These are phyloP conservation scores for Chlamydomonas schloesseri DNA, from an alignment of 139 green algal genomes.

Conservation along the genomic window DNA sequence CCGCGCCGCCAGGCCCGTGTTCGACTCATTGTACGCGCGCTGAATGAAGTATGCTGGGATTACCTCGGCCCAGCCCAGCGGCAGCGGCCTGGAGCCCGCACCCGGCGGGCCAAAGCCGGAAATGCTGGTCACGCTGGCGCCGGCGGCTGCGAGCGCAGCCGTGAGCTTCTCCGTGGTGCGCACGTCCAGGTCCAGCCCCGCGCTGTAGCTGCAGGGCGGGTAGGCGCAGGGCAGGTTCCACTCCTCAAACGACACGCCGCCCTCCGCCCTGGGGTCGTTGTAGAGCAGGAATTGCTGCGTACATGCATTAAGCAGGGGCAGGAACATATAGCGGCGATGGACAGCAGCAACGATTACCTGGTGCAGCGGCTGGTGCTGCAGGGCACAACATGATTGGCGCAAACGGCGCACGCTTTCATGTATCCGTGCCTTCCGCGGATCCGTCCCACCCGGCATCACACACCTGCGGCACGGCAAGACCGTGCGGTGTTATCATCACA, in stretches of 20 bases:
- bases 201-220: slow-evolving; percentile 21
- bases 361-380: too few relatives aligned
- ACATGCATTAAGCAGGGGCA: too few relatives aligned
- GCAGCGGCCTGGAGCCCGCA: neutral
- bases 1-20: neutral
- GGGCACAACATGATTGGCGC: too few relatives aligned
- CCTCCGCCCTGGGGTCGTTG: neutral
- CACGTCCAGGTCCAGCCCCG: neutral
- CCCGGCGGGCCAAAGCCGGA: slow-evolving; percentile 31
- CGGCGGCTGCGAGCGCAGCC: neutral
- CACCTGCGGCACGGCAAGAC: neutral
- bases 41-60: slow-evolving; percentile 18
- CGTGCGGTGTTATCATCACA: slow-evolving; percentile 5
- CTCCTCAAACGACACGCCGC: neutral
- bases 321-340: too few relatives aligned
- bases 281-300: slow-evolving; percentile 11
- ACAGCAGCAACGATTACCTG: too few relatives aligned
- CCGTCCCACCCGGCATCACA: too few relatives aligned
- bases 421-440: too few relatives aligned
- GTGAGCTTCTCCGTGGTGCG: neutral
- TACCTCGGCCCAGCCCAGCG: slow-evolving; percentile 41
- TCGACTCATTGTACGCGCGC: neutral
- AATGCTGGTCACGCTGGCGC: neutral
- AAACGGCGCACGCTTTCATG: too few relatives aligned
- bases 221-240: slow-evolving; percentile 1